Evolutionary conservation across 495 filamentous ascomycete species (phyloP).

Genomic region (Penicillium cinerascens): DNA sequence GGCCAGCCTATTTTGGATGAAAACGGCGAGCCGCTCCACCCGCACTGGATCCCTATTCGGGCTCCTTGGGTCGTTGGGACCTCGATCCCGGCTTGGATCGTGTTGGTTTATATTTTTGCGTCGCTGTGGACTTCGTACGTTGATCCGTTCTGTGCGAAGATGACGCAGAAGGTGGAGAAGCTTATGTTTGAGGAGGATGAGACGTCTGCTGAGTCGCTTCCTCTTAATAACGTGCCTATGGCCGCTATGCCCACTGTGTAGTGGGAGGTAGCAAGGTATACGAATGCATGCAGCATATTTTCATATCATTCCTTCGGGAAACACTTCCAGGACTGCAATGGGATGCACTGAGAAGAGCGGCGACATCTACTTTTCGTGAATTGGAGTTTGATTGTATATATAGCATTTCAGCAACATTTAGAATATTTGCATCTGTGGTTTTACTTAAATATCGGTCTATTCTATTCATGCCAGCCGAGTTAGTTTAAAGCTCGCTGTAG

Average conservation of each 20-base stretch:
- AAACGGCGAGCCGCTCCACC: constrained; percentile 35
- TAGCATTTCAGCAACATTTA: neutral
- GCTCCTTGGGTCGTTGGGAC: constrained; percentile 43
- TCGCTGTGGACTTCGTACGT: constrained; percentile 62
- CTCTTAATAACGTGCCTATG: constrained; percentile 34
- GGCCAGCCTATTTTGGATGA: constrained; percentile 41
- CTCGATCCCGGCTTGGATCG: constrained; percentile 54
- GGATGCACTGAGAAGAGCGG: neutral
- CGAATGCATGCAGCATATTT: neutral
- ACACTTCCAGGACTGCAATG: neutral
- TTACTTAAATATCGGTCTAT: neutral
- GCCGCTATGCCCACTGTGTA: constrained; percentile 9
- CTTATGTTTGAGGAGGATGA: constrained; percentile 52
- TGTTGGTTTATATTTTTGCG: constrained; percentile 52
- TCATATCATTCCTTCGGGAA: neutral
- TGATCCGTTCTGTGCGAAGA: constrained; percentile 59
- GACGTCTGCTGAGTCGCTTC: constrained; percentile 40
- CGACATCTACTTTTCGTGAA: neutral
- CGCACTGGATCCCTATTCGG: constrained; percentile 34
- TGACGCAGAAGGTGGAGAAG: constrained; percentile 57
- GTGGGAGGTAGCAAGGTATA: neutral
- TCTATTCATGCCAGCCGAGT: too few species aligned
- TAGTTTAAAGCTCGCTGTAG: too few species aligned
- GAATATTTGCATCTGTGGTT: neutral
- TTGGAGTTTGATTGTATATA: neutral